phyloP scores from a whole-genome alignment of 73 alveolate species.

The Effrenium voratum region DNA sequence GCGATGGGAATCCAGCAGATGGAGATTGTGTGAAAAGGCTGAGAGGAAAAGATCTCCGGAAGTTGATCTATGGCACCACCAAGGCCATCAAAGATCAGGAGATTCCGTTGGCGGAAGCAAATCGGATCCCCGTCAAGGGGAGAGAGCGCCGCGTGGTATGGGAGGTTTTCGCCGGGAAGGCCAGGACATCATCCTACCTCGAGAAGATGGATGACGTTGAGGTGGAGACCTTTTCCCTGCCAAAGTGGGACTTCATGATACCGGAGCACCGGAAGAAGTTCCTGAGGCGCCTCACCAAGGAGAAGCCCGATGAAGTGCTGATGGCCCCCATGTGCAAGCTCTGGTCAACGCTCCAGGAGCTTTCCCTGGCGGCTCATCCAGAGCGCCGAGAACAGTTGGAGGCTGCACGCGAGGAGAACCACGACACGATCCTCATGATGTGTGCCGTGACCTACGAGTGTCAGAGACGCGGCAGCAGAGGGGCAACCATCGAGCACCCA shows the following conservation, averaged over 20 bases:
- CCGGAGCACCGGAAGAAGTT: background rate
- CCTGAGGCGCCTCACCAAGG: background rate
- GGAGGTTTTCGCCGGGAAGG: no score
- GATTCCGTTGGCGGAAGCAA: no score
- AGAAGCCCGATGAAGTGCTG: background rate
- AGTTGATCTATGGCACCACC: no score
- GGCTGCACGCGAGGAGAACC: background rate
- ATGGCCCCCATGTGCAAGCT: slow-evolving; percentile 3
- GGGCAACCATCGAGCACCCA: background rate
- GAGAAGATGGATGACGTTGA: no score
- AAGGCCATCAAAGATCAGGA: no score
- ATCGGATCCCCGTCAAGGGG: no score
- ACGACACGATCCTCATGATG: background rate
- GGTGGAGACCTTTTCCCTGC: background rate
- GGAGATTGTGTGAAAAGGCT: no score
- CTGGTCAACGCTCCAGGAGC: slow-evolving; percentile 11
- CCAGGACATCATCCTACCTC: no score
- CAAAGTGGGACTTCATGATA: background rate
- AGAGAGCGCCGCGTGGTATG: no score
- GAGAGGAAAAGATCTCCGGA: no score
- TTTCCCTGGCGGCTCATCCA: background rate
- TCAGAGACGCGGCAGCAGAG: background rate
- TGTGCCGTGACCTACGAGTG: background rate
- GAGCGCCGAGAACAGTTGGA: no score
- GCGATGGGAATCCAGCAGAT: no score